phyloP scores from a whole-genome alignment of 768 basidiomycete genomes.

The Hydnum rufescens region DNA sequence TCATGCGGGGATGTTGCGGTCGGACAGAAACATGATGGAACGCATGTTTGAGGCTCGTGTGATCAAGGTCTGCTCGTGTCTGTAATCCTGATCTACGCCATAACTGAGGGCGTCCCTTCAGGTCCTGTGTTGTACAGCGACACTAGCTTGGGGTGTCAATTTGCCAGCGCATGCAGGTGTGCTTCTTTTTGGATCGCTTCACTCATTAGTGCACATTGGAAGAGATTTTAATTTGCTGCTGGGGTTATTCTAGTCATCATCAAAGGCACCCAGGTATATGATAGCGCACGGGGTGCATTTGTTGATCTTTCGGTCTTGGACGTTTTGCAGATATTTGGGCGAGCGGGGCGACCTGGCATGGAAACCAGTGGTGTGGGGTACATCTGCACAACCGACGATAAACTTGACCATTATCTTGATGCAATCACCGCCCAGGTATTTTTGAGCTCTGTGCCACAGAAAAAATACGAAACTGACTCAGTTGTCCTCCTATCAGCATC shows the following conservation, averaged over 20 bases:
- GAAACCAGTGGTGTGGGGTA: conserved; percentile 92
- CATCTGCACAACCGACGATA: conserved; percentile 89
- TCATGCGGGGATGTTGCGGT: conserved; percentile 93
- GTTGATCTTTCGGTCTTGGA: conserved; percentile 87
- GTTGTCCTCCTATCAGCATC: conserved; percentile 32
- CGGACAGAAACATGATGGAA: conserved; percentile 90
- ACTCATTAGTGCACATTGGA: not conserved
- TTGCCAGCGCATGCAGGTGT: conserved; percentile 89
- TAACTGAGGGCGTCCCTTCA: too few relatives aligned
- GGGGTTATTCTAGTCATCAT: conserved; percentile 44
- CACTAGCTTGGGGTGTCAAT: conserved; percentile 98
- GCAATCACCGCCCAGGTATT: conserved; percentile 69
- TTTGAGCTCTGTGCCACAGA: not conserved
- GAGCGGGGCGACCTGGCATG: conserved; percentile 74
- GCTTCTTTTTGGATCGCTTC: conserved; percentile 10
- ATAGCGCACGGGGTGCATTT: conserved; percentile 75
- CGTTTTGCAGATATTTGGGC: conserved; percentile 92
- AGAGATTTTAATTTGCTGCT: not conserved
- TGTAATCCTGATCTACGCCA: not conserved
- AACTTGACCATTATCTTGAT: conserved; percentile 76
- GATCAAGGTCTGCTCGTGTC: conserved; percentile 47
- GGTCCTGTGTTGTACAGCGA: conserved; percentile 97
- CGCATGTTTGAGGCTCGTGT: conserved; percentile 75
- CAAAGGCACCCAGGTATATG: conserved; percentile 95
- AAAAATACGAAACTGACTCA: too few relatives aligned